Conservation (phyloP, 345 rosid genomes). For the Brassica carinata region DNA sequence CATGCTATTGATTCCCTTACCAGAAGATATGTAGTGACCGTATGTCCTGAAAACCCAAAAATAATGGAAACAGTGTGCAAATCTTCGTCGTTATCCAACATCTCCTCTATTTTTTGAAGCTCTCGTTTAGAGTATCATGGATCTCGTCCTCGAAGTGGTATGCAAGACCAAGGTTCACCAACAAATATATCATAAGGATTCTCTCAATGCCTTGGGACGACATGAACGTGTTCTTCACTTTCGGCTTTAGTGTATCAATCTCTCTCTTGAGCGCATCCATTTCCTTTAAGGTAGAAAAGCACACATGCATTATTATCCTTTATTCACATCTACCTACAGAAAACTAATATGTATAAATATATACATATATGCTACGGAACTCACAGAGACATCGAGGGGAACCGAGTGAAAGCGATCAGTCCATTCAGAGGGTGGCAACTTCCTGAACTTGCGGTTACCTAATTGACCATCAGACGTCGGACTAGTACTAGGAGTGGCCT, state of each 20-base stretch:
- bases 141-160: slow-evolving; percentile 26
- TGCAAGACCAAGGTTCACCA: slow-evolving; percentile 16
- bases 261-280: neutral
- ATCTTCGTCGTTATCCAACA: neutral
- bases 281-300: neutral
- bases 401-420: neutral
- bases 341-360: too few relatives aligned
- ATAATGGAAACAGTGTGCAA: neutral
- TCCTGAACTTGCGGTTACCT: neutral
- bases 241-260: neutral
- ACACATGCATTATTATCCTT: neutral
- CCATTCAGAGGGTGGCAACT: neutral
- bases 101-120: neutral
- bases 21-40: neutral
- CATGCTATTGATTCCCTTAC: neutral
- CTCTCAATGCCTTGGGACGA: neutral
- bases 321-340: neutral
- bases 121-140: neutral
- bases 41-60: neutral
- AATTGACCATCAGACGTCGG: neutral
- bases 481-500: too few relatives aligned
- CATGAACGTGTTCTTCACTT: neutral
- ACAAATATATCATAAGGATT: neutral
- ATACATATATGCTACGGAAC: neutral
- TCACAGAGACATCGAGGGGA: neutral